Evolutionary conservation across 169 alveolate genomes (phyloP).

Genomic region (Eimeria praecox): DNA sequence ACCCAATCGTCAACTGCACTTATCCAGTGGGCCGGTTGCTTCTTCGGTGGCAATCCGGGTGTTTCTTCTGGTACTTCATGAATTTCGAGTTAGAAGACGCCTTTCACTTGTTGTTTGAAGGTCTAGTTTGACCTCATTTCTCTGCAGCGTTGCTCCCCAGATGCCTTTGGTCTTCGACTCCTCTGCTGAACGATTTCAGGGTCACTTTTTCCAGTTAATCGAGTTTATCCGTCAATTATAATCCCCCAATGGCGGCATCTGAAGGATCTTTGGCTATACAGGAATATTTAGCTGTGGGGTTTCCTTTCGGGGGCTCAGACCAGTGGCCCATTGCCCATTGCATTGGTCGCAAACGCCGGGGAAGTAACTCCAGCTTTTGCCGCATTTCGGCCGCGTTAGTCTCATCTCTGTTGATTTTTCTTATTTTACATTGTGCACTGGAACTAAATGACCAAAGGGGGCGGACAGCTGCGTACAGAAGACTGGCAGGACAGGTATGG

Average conservation of each 20-base stretch:
- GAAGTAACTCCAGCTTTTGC: not conserved
- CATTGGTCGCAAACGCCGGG: not conserved
- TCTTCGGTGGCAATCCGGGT: not conserved
- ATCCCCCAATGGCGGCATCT: not conserved
- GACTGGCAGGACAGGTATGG: conserved; percentile 3
- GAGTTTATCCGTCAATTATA: not conserved
- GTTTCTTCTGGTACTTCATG: not conserved
- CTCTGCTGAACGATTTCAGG: not conserved
- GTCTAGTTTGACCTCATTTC: not conserved
- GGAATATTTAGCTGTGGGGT: not conserved
- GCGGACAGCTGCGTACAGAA: not conserved
- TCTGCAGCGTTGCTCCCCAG: not conserved
- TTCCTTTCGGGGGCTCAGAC: not conserved
- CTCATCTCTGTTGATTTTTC: not conserved
- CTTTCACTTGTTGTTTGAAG: not conserved
- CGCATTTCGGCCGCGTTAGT: not conserved
- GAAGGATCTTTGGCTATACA: not conserved
- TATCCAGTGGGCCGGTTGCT: not conserved
- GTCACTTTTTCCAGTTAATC: not conserved
- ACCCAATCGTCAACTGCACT: too few species aligned
- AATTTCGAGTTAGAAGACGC: not conserved
- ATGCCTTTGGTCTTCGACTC: not conserved
- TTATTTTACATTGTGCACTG: not conserved
- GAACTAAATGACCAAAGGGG: not conserved
- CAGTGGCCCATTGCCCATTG: not conserved